Evolutionary conservation across 208 protist genomes (phyloP).

Genomic region (Leishmania lainsoni): DNA sequence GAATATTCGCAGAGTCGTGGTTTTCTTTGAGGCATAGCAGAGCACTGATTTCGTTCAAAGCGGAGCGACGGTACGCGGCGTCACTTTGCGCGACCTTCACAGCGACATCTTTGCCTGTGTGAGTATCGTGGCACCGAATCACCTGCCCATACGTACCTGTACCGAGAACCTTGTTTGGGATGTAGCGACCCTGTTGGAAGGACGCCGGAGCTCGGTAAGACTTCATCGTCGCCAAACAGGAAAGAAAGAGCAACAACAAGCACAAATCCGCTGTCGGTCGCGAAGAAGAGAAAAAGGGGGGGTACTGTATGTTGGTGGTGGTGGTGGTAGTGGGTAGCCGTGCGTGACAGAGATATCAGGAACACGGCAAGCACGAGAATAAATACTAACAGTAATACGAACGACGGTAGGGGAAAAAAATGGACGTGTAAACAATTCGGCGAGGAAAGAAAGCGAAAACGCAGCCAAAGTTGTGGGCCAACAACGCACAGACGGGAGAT

Average conservation of each 20-base stretch:
- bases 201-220: constrained; percentile 47
- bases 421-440: not conserved
- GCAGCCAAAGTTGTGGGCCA: not conserved
- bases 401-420: not conserved
- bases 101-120: constrained; percentile 69
- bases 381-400: constrained; percentile 11
- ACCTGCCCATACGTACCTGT: constrained; percentile 94
- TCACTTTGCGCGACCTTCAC: constrained; percentile 88
- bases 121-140: constrained; percentile 85
- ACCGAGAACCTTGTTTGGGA: constrained; percentile 74
- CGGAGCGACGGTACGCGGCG: constrained; percentile 77
- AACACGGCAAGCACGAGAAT: not conserved
- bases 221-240: constrained; percentile 39
- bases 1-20: constrained; percentile 48
- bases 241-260: constrained; percentile 4
- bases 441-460: not conserved
- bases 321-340: not conserved
- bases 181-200: constrained; percentile 67
- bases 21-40: constrained; percentile 53
- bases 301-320: not conserved
- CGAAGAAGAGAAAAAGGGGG: not conserved
- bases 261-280: not conserved
- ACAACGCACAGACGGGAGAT: not conserved
- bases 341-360: constrained; percentile 1
- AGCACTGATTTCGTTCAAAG: constrained; percentile 79